A percentile compares a stretch with the other conserved stretches of the same genome.
Conservation (phyloP, 2,329 filamentous ascomycete genomes). For the Blastomyces gilchristii region DNA sequence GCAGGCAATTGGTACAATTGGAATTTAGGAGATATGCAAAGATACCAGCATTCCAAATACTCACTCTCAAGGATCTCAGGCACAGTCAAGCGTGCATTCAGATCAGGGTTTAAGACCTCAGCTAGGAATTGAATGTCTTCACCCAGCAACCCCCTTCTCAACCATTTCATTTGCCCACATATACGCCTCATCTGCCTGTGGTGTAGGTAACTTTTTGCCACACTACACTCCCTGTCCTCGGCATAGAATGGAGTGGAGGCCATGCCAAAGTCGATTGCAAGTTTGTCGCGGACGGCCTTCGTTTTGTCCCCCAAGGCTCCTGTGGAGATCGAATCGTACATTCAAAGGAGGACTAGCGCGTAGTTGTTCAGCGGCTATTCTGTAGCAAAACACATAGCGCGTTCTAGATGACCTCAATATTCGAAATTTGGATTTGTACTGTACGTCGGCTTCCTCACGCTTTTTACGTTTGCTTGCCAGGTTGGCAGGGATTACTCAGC, state of each 20-base stretch:
- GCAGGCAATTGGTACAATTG: neutral
- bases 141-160: conserved; percentile 16
- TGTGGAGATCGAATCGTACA: conserved; percentile 14
- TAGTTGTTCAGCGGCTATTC: no score
- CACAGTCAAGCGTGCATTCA: conserved; percentile 12
- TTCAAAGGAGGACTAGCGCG: conserved; percentile 9
- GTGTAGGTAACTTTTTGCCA: conserved; percentile 11
- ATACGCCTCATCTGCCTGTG: conserved; percentile 16
- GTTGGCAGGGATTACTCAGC: no score
- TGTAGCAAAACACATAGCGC: no score
- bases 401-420: no score
- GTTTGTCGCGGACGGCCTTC: conserved; percentile 11
- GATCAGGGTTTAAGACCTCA: conserved; percentile 14
- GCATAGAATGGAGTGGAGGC: conserved; percentile 13
- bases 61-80: conserved; percentile 16
- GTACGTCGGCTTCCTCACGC: no score
- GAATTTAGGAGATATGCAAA: neutral
- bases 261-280: conserved; percentile 16
- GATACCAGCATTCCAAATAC: conserved; percentile 10
- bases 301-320: conserved; percentile 13
- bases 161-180: conserved; percentile 17
- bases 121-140: conserved; percentile 17
- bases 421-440: no score
- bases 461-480: no score
- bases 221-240: conserved; percentile 13